Conservation (phyloP, 2,329 filamentous ascomycete genomes). For the Camillea tinctor region DNA sequence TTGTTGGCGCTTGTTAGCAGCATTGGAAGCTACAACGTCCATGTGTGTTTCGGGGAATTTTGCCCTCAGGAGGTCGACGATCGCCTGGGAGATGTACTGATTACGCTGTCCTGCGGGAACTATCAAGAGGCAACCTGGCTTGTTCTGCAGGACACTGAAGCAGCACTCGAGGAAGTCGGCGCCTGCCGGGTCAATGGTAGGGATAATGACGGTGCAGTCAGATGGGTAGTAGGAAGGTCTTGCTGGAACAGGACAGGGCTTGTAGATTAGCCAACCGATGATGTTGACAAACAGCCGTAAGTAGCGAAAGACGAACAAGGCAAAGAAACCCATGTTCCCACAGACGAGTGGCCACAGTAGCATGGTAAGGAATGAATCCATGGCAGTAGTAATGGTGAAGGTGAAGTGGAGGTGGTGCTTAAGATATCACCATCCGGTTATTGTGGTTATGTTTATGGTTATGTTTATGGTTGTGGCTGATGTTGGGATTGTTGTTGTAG, state of each 20-base stretch:
- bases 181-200: conserved; percentile 46
- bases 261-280: neutral
- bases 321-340: neutral
- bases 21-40: conserved; percentile 29
- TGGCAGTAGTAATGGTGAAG: neutral
- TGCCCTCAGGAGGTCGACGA: conserved; percentile 8
- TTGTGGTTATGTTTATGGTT: no score
- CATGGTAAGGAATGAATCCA: neutral
- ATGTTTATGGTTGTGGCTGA: no score
- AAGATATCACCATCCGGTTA: no score
- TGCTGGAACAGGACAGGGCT: neutral
- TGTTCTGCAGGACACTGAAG: conserved; percentile 38
- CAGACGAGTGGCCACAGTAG: neutral
- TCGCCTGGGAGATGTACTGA: conserved; percentile 9
- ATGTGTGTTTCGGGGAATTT: conserved; percentile 25
- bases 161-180: conserved; percentile 43
- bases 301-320: conserved; percentile 1
- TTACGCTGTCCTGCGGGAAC: conserved; percentile 42
- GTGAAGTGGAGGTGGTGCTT: no score
- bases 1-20: conserved; percentile 50
- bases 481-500: no score
- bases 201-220: conserved; percentile 52
- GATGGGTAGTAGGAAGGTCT: neutral
- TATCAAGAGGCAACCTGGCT: conserved; percentile 40
- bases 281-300: neutral